phyloP scores from a whole-genome alignment of 441 rosid species.

The Pelargonium citronellum region DNA sequence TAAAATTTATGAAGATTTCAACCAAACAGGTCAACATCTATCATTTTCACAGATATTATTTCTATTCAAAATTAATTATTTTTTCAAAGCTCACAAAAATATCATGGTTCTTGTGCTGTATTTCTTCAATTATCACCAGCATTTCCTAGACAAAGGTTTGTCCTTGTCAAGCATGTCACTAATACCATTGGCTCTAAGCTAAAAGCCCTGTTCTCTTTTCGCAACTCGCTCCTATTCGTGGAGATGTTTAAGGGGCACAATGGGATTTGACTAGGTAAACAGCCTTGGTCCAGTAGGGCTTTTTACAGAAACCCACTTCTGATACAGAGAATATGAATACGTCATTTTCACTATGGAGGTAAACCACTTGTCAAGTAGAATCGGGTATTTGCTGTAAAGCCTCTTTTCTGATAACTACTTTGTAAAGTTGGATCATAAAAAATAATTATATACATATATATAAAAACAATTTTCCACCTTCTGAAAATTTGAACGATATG shows the following conservation, averaged over 20 bases:
- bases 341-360: constrained; percentile 16
- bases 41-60: background rate
- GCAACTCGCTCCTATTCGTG: constrained; percentile 17
- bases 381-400: background rate
- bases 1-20: background rate
- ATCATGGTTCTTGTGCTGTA: constrained; percentile 3
- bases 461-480: background rate
- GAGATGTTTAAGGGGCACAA: constrained; percentile 19
- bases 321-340: constrained; percentile 11
- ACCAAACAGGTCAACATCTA: constrained; percentile 3
- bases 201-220: constrained; percentile 23
- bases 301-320: constrained; percentile 14
- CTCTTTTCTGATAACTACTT: background rate
- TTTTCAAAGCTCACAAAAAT: background rate
- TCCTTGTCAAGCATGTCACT: constrained; percentile 17
- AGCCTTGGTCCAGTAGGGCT: constrained; percentile 19
- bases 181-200: constrained; percentile 23
- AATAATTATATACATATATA: background rate
- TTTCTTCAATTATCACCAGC: constrained; percentile 14
- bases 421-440: background rate
- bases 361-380: background rate
- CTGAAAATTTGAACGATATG: background rate
- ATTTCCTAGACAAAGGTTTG: constrained; percentile 19
- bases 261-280: constrained; percentile 12
- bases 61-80: constrained; percentile 8